These are phyloP conservation scores for Cutaneotrichosporon daszewskae DNA, from an alignment of 1,284 basidiomycete species.

Conservation along the genomic window DNA sequence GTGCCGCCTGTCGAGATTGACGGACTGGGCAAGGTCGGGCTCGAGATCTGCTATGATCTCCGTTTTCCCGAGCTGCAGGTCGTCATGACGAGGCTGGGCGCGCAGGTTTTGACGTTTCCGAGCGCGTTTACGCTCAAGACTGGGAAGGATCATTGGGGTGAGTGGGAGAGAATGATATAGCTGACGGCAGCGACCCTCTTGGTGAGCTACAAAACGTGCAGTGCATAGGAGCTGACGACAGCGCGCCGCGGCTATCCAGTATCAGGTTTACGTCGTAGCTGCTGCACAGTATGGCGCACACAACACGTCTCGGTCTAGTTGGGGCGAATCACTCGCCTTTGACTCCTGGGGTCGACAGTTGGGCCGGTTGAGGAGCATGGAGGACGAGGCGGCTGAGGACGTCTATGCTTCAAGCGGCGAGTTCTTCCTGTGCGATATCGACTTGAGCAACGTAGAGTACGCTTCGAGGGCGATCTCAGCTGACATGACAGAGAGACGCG, in stretches of 20 bases:
- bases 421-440: slow-evolving; percentile 36
- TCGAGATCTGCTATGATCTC: slow-evolving; percentile 55
- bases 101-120: slow-evolving; percentile 51
- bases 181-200: slow-evolving; percentile 22
- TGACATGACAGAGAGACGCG: slow-evolving; percentile 24
- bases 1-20: slow-evolving; percentile 30
- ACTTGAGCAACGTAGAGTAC: slow-evolving; percentile 21
- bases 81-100: slow-evolving; percentile 47
- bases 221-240: slow-evolving; percentile 1
- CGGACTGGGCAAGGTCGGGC: slow-evolving; percentile 47
- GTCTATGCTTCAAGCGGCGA: slow-evolving; percentile 25
- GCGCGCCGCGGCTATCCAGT: slow-evolving; percentile 37
- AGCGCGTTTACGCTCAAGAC: slow-evolving; percentile 52
- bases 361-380: slow-evolving; percentile 32
- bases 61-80: slow-evolving; percentile 52
- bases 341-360: slow-evolving; percentile 36
- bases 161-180: not conserved
- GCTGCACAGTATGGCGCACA: slow-evolving; percentile 41
- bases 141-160: slow-evolving; percentile 45
- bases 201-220: slow-evolving; percentile 9
- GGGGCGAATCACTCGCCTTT: slow-evolving; percentile 41
- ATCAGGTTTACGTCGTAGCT: slow-evolving; percentile 42
- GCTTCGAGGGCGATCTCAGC: slow-evolving; percentile 5
- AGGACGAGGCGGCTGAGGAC: slow-evolving; percentile 23
- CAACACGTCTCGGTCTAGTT: slow-evolving; percentile 27